phyloP scores from a whole-genome alignment of 139 green algal genomes.

The Nannochloris sp. region DNA sequence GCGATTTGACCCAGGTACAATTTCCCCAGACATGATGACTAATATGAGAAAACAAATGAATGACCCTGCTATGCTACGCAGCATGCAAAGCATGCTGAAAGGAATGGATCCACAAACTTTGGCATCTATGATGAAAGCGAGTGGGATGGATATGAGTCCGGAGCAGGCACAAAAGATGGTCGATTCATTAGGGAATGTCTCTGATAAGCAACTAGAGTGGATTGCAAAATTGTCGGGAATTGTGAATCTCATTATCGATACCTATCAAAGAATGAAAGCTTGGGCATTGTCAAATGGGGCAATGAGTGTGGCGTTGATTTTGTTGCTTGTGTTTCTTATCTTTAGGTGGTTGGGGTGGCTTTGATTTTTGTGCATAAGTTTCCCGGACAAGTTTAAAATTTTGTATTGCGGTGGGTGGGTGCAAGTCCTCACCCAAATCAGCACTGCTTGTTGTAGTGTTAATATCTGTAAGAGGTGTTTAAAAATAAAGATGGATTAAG shows the following conservation, averaged over 20 bases:
- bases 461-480: too few relatives aligned
- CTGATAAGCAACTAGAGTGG: conserved; percentile 23
- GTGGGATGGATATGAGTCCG: conserved; percentile 18
- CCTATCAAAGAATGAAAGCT: conserved; percentile 3
- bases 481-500: too few relatives aligned
- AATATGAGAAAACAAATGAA: conserved; percentile 22
- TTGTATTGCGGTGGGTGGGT: too few relatives aligned
- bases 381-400: too few relatives aligned
- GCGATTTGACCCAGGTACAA: background rate
- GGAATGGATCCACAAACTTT: conserved; percentile 25
- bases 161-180: conserved; percentile 8
- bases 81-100: conserved; percentile 30
- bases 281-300: conserved; percentile 7
- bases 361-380: background rate
- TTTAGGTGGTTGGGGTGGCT: conserved; percentile 21
- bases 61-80: conserved; percentile 25
- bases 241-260: background rate
- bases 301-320: conserved; percentile 10
- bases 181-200: conserved; percentile 2
- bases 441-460: too few relatives aligned
- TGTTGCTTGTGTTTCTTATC: conserved; percentile 22
- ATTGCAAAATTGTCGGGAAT: conserved; percentile 4
- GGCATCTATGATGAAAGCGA: conserved; percentile 4
- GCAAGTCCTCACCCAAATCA: too few relatives aligned
- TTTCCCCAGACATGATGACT: conserved; percentile 8